Evolutionary conservation across 371 early-diverging fungal genomes (phyloP), one percentile per base, ranked within the genome.

Genomic region (Syncephalis plumigaleata): DNA sequence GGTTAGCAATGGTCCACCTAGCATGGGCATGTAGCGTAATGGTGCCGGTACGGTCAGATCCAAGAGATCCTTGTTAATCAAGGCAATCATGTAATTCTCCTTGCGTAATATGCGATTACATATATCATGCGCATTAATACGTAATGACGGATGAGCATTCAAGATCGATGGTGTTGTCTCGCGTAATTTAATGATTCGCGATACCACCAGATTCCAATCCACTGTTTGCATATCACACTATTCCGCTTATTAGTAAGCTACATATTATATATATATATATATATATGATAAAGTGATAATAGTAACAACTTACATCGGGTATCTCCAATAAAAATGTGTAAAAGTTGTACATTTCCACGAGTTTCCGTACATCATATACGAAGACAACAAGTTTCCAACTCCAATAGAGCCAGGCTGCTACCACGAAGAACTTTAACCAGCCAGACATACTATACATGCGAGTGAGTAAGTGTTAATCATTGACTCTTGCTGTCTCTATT

Each of bases 51-150:
- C 66, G 0, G 71, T 60, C 16, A 93, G 67, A 49, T 92, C 70
- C 17, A 97, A 61, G 16, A 89, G 49, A 25, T 92, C 87, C 55
- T 87, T 87, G 70, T 93, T 91, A 62, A 93, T 82, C 42, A 98
- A 57, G 7, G 93, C 94, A 49, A 96, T 81, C 64, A 94, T 60
- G 58, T 92, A 96, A 62, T 98, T 98, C 37, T 98, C 98, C 47
- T 80, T 74, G n/a, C 96, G 80, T 84, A 96, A 77, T 49, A 98
- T 93, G 26, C 94, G 77, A 60, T 86, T 88, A 16, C 91, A 79
- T 27, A 96, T 81, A 44, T 68, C 75, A 51, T 87, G 86, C 7
- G 86, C 91, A 52, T 91, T 81, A 24, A 98, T 58, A n/a, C 73
- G 67, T 46, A 65, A 56, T 16, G 65, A 51, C 7, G 65, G 59